Conservation (phyloP, 257 asterid genomes). For the Avicennia marina region DNA sequence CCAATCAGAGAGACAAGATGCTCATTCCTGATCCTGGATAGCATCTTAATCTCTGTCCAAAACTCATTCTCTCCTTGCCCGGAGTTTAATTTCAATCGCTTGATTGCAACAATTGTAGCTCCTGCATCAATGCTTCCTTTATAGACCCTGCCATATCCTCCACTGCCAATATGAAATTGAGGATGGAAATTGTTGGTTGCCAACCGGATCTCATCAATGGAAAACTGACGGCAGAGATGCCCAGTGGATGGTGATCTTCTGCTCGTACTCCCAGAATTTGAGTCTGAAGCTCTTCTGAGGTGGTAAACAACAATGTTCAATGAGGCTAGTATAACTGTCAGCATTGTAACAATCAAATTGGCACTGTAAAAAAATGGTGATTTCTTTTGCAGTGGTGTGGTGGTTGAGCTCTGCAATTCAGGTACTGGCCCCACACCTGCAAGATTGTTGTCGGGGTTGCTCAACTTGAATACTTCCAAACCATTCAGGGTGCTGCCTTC, state of each 20-base stretch:
- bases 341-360: constrained; percentile 24
- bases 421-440: constrained; percentile 29
- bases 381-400: constrained; percentile 22
- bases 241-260: constrained; percentile 20
- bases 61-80: constrained; percentile 56
- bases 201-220: constrained; percentile 48
- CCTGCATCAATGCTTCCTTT: constrained; percentile 56
- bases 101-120: constrained; percentile 46
- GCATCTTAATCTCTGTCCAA: constrained; percentile 57
- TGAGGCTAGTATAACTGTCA: constrained; percentile 34
- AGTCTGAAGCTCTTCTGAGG: constrained; percentile 33
- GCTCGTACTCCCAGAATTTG: constrained; percentile 23
- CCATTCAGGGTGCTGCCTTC: constrained; percentile 35
- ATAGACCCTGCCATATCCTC: constrained; percentile 69
- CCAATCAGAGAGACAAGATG: constrained; percentile 68
- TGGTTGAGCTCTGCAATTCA: neutral
- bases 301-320: constrained; percentile 40
- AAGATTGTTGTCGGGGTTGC: constrained; percentile 65
- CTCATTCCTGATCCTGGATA: constrained; percentile 48
- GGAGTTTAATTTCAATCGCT: constrained; percentile 42
- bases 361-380: constrained; percentile 11
- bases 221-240: constrained; percentile 46
- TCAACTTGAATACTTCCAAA: constrained; percentile 57
- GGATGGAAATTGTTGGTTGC: constrained; percentile 47
- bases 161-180: constrained; percentile 49